These are phyloP conservation scores for Penicillium maclennaniae DNA, from an alignment of 495 filamentous ascomycete genomes.

Conservation along the genomic window DNA sequence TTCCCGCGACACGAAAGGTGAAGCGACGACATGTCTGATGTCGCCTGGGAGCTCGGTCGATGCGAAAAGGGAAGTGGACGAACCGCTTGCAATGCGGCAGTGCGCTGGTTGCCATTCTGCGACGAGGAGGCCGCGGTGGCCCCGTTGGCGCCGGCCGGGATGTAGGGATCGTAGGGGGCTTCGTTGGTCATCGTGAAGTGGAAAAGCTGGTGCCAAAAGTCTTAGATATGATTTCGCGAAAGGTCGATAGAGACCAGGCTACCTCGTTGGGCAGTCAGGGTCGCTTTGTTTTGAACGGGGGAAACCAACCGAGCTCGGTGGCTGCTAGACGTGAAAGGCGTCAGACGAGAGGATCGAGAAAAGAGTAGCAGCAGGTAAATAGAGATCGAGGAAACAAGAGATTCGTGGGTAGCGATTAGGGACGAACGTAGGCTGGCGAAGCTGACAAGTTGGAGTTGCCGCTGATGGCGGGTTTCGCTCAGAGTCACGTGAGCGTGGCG, in stretches of 20 bases:
- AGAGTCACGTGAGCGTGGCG: constrained; percentile 27
- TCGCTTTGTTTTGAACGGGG: constrained; percentile 19
- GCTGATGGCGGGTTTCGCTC: constrained; percentile 20
- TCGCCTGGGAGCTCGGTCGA: neutral
- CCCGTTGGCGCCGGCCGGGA: constrained; percentile 61
- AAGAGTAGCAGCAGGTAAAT: neutral
- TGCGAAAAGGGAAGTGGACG: constrained; percentile 30
- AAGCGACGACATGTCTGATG: neutral
- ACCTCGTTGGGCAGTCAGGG: constrained; percentile 19
- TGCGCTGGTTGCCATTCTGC: constrained; percentile 60
- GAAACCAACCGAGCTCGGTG: constrained; percentile 10
- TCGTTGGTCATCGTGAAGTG: constrained; percentile 56
- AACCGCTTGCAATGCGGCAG: constrained; percentile 76
- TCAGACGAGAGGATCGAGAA: constrained; percentile 1
- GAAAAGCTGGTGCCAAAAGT: constrained; percentile 5
- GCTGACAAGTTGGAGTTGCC: constrained; percentile 40
- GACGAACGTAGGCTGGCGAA: constrained; percentile 20
- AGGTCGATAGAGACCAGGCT: constrained; percentile 10
- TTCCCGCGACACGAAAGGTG: neutral
- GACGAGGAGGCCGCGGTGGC: constrained; percentile 48
- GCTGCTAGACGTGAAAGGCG: neutral
- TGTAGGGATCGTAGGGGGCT: constrained; percentile 88
- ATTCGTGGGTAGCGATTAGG: constrained; percentile 12
- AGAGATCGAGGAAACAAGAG: constrained; percentile 6
- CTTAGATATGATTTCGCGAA: constrained; percentile 13